phyloP scores from a whole-genome alignment of 164 flowering plant species.

The Kalanchoe fedtschenkoi region DNA sequence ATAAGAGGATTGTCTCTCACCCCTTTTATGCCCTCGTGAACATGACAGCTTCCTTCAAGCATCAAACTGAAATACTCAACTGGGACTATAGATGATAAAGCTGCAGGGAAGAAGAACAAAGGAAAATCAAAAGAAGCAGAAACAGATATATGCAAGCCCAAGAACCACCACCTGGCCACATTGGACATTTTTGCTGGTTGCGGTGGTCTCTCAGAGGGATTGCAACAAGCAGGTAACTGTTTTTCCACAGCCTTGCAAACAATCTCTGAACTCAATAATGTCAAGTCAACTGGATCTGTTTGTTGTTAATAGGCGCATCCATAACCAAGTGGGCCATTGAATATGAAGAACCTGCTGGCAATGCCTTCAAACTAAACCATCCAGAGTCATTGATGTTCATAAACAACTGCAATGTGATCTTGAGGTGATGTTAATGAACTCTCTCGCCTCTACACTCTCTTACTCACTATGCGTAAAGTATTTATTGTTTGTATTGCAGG shows the following conservation, averaged over 20 bases:
- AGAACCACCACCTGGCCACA: slow-evolving; percentile 45
- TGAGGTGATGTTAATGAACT: slow-evolving; percentile 44
- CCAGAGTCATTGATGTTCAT: slow-evolving; percentile 54
- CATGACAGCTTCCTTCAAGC: slow-evolving; percentile 5
- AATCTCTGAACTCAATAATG: not conserved
- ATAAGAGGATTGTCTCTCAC: not conserved
- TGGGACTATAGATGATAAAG: slow-evolving; percentile 20
- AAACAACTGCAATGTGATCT: slow-evolving; percentile 83
- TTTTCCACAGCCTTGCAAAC: not conserved
- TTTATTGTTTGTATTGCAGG: slow-evolving; percentile 25
- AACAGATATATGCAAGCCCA: slow-evolving; percentile 10
- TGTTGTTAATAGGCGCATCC: slow-evolving; percentile 48
- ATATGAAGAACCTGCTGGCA: slow-evolving; percentile 89
- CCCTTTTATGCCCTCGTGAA: not conserved
- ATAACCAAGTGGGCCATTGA: slow-evolving; percentile 95
- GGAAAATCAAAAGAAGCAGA: slow-evolving; percentile 53
- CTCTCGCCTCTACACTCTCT: not conserved
- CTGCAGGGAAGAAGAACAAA: slow-evolving; percentile 52
- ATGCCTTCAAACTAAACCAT: slow-evolving; percentile 80
- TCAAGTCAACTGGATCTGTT: slow-evolving; percentile 2
- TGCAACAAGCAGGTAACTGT: slow-evolving; percentile 55
- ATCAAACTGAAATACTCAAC: slow-evolving; percentile 34
- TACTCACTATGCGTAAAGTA: not conserved
- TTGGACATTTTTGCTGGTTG: slow-evolving; percentile 98
- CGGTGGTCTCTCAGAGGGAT: slow-evolving; percentile 92